Percentiles rank a stretch among this genome's conserved stretches.
Conservation (phyloP, 139 green algal species). For the Picochlorum sp. region DNA sequence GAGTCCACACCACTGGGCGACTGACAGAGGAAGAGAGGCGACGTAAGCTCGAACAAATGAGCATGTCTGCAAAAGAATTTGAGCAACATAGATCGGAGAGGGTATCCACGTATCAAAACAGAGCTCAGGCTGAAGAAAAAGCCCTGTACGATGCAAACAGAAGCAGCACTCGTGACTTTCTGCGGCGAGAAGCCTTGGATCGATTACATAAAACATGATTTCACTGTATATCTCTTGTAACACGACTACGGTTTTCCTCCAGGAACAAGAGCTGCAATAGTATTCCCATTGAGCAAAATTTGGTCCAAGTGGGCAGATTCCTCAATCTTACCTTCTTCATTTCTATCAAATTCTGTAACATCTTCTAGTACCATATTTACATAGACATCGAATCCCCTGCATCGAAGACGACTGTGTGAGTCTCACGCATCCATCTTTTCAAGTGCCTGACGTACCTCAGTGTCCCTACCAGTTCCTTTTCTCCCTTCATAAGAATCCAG, state of each 20-base stretch:
- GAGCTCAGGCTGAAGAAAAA: background rate
- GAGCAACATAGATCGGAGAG: slow-evolving; percentile 48
- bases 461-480: slow-evolving; percentile 80
- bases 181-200: background rate
- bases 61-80: slow-evolving; percentile 60
- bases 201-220: background rate
- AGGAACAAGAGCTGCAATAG: slow-evolving; percentile 87
- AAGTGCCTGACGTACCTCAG: slow-evolving; percentile 13
- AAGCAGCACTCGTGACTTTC: background rate
- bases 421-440: background rate
- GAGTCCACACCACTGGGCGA: slow-evolving; percentile 39
- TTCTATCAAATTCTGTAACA: slow-evolving; percentile 88
- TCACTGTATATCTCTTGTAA: background rate
- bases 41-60: slow-evolving; percentile 73
- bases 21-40: slow-evolving; percentile 65
- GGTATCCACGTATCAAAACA: slow-evolving; percentile 14
- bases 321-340: slow-evolving; percentile 58
- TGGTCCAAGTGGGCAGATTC: slow-evolving; percentile 73
- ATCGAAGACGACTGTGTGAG: background rate
- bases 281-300: slow-evolving; percentile 98
- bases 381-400: slow-evolving; percentile 92
- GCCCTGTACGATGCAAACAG: background rate
- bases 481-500: slow-evolving; percentile 90
- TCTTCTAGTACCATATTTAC: slow-evolving; percentile 99
- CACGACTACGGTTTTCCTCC: slow-evolving; percentile 61